phyloP scores from a whole-genome alignment of 2,329 filamentous ascomycete genomes.

The Aspergillus phoenicis region DNA sequence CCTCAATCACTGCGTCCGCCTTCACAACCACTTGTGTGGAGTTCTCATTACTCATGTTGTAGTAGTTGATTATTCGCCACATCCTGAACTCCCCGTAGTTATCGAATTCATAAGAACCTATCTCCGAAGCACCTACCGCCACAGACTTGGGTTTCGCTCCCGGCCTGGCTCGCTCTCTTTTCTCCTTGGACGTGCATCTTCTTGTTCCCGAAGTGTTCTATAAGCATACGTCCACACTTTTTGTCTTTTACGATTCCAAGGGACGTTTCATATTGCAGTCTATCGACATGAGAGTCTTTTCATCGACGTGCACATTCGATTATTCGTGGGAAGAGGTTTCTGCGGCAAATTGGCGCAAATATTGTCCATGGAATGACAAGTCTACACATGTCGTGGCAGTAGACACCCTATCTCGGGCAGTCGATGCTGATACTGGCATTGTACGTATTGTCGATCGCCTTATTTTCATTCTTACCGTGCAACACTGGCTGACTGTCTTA shows the following conservation, averaged over 20 bases:
- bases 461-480: neutral
- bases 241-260: neutral
- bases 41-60: slow-evolving; percentile 13
- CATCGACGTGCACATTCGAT: slow-evolving; percentile 84
- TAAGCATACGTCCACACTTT: neutral
- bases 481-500: slow-evolving; percentile 16
- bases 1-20: slow-evolving; percentile 15
- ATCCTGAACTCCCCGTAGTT: neutral
- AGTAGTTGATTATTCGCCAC: slow-evolving; percentile 8
- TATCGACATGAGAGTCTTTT: slow-evolving; percentile 86
- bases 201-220: neutral
- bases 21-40: slow-evolving; percentile 1
- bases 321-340: slow-evolving; percentile 99
- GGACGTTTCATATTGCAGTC: slow-evolving; percentile 10
- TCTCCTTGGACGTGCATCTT: neutral
- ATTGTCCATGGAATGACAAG: slow-evolving; percentile 98
- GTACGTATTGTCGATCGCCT: slow-evolving; percentile 48
- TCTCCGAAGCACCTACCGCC: slow-evolving; percentile 1
- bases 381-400: slow-evolving; percentile 95
- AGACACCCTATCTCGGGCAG: slow-evolving; percentile 78
- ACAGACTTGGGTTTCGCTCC: neutral
- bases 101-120: neutral
- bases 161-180: neutral
- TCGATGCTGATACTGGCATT: slow-evolving; percentile 67
- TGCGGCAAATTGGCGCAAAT: slow-evolving; percentile 97